Conservation (phyloP, 169 alveolate species). For the Pseudocohnilembus persalinus region DNA sequence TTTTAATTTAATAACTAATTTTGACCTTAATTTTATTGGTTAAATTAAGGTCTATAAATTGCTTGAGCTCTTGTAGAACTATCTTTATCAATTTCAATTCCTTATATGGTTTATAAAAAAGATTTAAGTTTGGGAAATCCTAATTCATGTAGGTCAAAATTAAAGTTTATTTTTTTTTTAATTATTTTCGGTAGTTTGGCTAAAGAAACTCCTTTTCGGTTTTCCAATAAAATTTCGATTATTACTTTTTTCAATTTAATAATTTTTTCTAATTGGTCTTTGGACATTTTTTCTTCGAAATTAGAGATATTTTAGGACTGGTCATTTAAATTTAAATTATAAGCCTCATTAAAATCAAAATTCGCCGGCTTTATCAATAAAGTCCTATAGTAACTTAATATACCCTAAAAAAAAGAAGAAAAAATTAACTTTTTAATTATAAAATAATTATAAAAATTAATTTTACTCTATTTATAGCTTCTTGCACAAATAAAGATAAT, state of each 20-base stretch:
- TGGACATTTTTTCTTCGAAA: conserved; percentile 26
- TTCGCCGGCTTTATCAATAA: conserved; percentile 61
- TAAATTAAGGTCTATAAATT: too few species aligned
- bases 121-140: conserved; percentile 77
- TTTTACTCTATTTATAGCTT: conserved; percentile 60
- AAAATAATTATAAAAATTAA: too few species aligned
- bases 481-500: conserved; percentile 63
- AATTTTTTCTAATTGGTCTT: conserved; percentile 47
- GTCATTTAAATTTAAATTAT: conserved; percentile 19
- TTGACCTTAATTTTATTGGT: neutral
- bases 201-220: conserved; percentile 55
- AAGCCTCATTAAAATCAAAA: conserved; percentile 47
- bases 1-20: conserved; percentile 13
- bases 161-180: conserved; percentile 45
- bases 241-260: conserved; percentile 48
- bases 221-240: conserved; percentile 51
- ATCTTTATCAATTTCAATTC: conserved; percentile 49
- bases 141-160: conserved; percentile 57
- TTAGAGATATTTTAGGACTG: neutral
- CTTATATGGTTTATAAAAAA: conserved; percentile 51
- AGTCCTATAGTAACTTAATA: conserved; percentile 69
- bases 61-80: conserved; percentile 67
- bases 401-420: conserved; percentile 12
- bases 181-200: conserved; percentile 65
- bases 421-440: neutral